Percentiles rank a stretch among this genome's conserved stretches.
Evolutionary conservation across 2,329 filamentous ascomycete species (phyloP).

Genomic region (Penicillium sp.): DNA sequence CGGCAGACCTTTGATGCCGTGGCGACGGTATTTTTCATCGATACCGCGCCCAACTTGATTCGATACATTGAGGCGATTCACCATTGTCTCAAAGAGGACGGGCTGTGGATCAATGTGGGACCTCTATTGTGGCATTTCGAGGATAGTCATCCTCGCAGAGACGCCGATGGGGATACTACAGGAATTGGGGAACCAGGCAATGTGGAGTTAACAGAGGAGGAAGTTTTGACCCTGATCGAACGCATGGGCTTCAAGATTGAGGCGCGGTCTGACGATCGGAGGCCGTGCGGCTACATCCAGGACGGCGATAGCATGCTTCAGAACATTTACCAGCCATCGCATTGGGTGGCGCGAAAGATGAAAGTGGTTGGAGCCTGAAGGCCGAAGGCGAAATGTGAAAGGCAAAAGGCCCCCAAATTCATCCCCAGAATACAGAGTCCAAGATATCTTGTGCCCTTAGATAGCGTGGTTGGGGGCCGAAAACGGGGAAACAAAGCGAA

Average conservation of each 20-base stretch:
- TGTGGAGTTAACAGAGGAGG: constrained; percentile 85
- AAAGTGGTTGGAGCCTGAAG: not conserved
- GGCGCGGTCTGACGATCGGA: constrained; percentile 59
- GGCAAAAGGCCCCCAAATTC: not conserved
- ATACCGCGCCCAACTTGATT: constrained; percentile 91
- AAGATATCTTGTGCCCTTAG: too few species aligned
- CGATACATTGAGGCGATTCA: constrained; percentile 81
- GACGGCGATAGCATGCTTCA: constrained; percentile 82
- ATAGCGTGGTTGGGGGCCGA: not conserved
- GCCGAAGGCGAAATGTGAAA: not conserved
- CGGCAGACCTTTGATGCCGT: constrained; percentile 72
- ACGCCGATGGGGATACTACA: constrained; percentile 31
- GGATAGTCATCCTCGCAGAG: constrained; percentile 46
- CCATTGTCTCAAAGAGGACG: constrained; percentile 72
- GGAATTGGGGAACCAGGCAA: constrained; percentile 87
- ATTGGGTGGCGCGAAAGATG: constrained; percentile 80
- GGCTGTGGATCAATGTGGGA: constrained; percentile 84
- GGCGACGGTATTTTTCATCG: constrained; percentile 90
- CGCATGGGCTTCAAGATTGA: constrained; percentile 75
- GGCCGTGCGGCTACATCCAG: constrained; percentile 72
- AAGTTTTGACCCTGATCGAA: constrained; percentile 73
- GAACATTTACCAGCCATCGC: constrained; percentile 73
- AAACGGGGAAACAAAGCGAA: not conserved
- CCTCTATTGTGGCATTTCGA: constrained; percentile 96
- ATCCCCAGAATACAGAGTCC: not conserved